phyloP scores from a whole-genome alignment of 2,329 filamentous ascomycete species.

The Cyphellophora attinorum region DNA sequence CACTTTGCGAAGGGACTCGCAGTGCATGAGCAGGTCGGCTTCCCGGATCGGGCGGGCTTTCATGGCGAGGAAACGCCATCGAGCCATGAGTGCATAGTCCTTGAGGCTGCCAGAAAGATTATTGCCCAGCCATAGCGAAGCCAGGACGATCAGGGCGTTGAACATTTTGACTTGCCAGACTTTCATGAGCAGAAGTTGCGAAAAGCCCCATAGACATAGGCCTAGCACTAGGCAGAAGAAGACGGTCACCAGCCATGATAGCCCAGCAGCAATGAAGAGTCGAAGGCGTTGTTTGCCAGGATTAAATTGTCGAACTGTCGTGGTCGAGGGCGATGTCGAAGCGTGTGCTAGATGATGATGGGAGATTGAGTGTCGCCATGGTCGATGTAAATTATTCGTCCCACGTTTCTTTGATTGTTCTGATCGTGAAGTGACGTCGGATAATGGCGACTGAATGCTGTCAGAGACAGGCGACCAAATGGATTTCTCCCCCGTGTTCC shows the following conservation, averaged over 20 bases:
- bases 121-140: constrained; percentile 15
- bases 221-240: constrained; percentile 13
- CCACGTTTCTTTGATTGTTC: constrained; percentile 1
- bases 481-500: no score
- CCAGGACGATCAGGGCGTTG: constrained; percentile 16
- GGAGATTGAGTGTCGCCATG: constrained; percentile 16
- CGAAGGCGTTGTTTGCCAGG: constrained; percentile 12
- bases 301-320: constrained; percentile 14
- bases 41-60: constrained; percentile 16
- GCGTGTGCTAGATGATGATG: constrained; percentile 1
- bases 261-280: constrained; percentile 10
- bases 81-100: constrained; percentile 15
- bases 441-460: background rate
- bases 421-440: background rate
- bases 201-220: constrained; percentile 10
- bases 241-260: constrained; percentile 14
- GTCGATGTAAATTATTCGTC: constrained; percentile 2
- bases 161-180: constrained; percentile 15
- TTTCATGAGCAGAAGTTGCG: constrained; percentile 7
- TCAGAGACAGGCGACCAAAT: background rate
- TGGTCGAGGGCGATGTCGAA: constrained; percentile 2
- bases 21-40: constrained; percentile 18
- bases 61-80: constrained; percentile 17
- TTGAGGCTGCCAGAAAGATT: constrained; percentile 13
- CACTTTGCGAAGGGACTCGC: constrained; percentile 16